Base-by-base conservation (phyloP, 2,329 filamentous ascomycete species). In the Pseudogymnoascus sp. region DNA sequence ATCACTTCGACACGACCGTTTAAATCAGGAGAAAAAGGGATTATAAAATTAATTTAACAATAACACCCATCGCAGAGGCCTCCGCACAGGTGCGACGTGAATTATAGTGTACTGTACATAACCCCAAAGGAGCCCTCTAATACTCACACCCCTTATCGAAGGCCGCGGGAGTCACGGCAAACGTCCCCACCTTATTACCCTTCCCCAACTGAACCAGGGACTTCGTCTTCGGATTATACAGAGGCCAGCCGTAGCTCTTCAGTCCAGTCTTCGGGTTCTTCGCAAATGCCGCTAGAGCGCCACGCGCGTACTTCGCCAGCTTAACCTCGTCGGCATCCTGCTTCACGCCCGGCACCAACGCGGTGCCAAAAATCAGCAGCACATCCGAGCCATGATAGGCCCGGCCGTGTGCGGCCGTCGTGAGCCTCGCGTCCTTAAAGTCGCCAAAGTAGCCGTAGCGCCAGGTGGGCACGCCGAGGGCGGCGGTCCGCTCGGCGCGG, bases 281-380 rank as follows among this genome's bases (percentile, higher is more conserved):
- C 11, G 75, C 75, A 66, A 78, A 78, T 1, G 74, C 67, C 0
- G 75, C 71, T 74, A 75, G 77, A 10, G 76, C 76, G 1, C 72
- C 71, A n/a, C 74, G 70, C 62, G 77, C 70, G 43, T 75, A 77
- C 16, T 69, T 66, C 16, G 68, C 72, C 5, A 77, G 68, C 7
- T 63, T 65, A 33, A 69, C 65, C 62, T 77, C 68, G 43, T 70
- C 70, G 7, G 61, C 16, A 0, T 72, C 75, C 24, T 71, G 66
- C 0, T 66, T 61, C 1, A 69, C 64, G 26, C 46, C 16, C 0
- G 62, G 16, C 3, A 35, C 61, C n/a, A 70, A 66, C 10, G 63
- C 66, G 0, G 70, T 75, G 60, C 72, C 70, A 59, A 76, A 76
- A 0, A 77, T 61, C 4, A 74, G 59, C 4, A 70, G 67, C 3